These are phyloP conservation scores for Nothophoma quercina DNA, from an alignment of 2,329 filamentous ascomycete genomes.

Conservation along the genomic window DNA sequence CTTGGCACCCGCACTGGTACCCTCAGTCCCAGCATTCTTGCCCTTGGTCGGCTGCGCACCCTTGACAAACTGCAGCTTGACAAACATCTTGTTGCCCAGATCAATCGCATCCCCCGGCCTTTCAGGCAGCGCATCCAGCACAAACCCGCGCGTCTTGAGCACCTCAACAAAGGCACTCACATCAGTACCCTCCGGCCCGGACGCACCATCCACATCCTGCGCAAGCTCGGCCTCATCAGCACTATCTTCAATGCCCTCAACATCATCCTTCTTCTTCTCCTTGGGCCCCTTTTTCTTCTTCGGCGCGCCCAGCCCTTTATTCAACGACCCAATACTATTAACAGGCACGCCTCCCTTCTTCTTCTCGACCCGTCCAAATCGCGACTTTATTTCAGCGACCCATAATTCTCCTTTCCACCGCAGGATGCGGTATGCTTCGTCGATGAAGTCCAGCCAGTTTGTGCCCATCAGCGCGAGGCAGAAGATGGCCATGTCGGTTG, in stretches of 20 bases:
- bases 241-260: slow-evolving; percentile 57
- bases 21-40: slow-evolving; percentile 67
- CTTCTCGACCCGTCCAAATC: slow-evolving; percentile 72
- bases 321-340: slow-evolving; percentile 68
- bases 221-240: slow-evolving; percentile 67
- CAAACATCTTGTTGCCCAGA: slow-evolving; percentile 96
- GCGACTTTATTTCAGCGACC: slow-evolving; percentile 95
- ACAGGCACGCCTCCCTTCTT: slow-evolving; percentile 61
- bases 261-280: slow-evolving; percentile 54
- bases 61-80: slow-evolving; percentile 95
- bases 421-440: slow-evolving; percentile 91
- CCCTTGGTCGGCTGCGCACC: slow-evolving; percentile 76
- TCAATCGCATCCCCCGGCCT: slow-evolving; percentile 73
- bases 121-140: slow-evolving; percentile 65
- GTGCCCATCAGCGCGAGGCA: slow-evolving; percentile 98
- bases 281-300: slow-evolving; percentile 48
- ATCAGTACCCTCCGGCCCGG: slow-evolving; percentile 77
- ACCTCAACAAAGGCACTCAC: slow-evolving; percentile 87
- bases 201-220: slow-evolving; percentile 71
- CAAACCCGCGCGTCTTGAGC: slow-evolving; percentile 79
- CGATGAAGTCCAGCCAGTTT: slow-evolving; percentile 96
- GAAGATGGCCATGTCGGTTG: slow-evolving; percentile 88
- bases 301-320: slow-evolving; percentile 17
- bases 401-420: slow-evolving; percentile 95
- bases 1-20: slow-evolving; percentile 49